These are phyloP conservation scores for Dothideomycetes sp. DNA, from an alignment of 2,329 filamentous ascomycete species.

Conservation along the genomic window DNA sequence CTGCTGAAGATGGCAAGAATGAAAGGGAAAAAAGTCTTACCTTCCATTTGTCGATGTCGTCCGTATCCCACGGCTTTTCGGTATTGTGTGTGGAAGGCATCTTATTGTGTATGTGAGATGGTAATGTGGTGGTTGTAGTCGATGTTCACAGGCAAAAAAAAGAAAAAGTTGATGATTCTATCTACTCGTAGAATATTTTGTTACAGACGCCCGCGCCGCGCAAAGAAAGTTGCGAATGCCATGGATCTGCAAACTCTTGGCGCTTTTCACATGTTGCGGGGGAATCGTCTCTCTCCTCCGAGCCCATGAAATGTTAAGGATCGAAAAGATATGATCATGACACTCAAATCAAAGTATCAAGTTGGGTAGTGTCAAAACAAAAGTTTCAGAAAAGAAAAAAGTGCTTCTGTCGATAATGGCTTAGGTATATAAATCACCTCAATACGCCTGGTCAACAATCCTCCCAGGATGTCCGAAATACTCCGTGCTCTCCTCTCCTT, in stretches of 20 bases:
- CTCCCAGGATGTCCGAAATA: neutral
- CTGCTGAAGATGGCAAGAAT: neutral
- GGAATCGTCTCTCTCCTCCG: conserved; percentile 1
- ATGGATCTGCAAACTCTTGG: conserved; percentile 7
- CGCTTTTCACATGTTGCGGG: neutral
- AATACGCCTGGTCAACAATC: too few relatives aligned
- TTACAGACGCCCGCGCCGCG: too few relatives aligned
- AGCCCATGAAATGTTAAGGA: neutral
- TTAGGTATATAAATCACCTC: conserved; percentile 1
- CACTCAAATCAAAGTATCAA: neutral
- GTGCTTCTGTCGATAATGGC: neutral
- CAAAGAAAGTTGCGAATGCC: neutral
- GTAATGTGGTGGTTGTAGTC: too few relatives aligned
- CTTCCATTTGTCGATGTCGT: conserved; percentile 97
- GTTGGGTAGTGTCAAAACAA: too few relatives aligned
- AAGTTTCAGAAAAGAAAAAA: conserved; percentile 1
- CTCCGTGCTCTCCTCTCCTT: conserved; percentile 6
- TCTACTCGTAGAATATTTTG: conserved; percentile 9
- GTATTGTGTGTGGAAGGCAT: conserved; percentile 87
- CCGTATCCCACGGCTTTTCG: conserved; percentile 91
- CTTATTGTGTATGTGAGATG: conserved; percentile 17
- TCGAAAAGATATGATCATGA: neutral
- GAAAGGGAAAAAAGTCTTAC: conserved; percentile 28
- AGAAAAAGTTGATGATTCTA: neutral
- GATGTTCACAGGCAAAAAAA: too few relatives aligned